A percentile compares a stretch with the other conserved stretches of the same genome.
Evolutionary conservation across 352 stramenopile species (phyloP).

Genomic region (Phytophthora kernoviae): DNA sequence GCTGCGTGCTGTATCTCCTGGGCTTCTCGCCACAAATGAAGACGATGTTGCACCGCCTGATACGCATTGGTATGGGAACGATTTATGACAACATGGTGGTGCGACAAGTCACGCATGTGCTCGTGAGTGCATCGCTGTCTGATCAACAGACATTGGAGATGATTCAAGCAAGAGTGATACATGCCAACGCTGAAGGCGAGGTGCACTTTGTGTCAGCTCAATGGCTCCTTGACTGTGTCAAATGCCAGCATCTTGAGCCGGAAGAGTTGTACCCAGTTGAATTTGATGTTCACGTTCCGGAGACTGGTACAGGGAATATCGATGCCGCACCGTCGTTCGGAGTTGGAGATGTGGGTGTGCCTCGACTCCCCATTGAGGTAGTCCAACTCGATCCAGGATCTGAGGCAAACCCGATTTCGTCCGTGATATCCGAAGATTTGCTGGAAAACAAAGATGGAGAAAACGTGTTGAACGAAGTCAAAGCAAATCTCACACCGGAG

Average conservation of each 20-base stretch:
- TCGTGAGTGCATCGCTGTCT: constrained; percentile 60
- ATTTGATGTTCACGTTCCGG: constrained; percentile 38
- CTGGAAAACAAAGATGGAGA: constrained; percentile 16
- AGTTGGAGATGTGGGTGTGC: background rate
- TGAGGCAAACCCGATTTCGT: background rate
- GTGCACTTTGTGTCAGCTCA: constrained; percentile 63
- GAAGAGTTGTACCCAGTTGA: constrained; percentile 74
- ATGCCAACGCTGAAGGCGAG: constrained; percentile 27
- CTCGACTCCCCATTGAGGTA: constrained; percentile 1
- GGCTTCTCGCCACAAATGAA: constrained; percentile 55
- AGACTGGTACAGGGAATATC: background rate
- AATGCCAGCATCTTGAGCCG: constrained; percentile 50
- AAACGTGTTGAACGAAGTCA: constrained; percentile 14
- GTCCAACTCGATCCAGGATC: constrained; percentile 6
- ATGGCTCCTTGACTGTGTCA: constrained; percentile 72
- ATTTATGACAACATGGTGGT: constrained; percentile 67
- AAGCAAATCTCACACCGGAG: background rate
- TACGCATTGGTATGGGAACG: constrained; percentile 72
- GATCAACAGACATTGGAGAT: constrained; percentile 37
- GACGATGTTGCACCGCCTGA: constrained; percentile 45
- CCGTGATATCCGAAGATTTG: constrained; percentile 23
- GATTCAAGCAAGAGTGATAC: constrained; percentile 38
- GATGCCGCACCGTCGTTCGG: background rate
- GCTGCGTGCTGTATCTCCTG: constrained; percentile 62
- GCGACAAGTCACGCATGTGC: constrained; percentile 66